Conservation (phyloP, 495 filamentous ascomycete genomes). For the Lineolata rhizophorae region DNA sequence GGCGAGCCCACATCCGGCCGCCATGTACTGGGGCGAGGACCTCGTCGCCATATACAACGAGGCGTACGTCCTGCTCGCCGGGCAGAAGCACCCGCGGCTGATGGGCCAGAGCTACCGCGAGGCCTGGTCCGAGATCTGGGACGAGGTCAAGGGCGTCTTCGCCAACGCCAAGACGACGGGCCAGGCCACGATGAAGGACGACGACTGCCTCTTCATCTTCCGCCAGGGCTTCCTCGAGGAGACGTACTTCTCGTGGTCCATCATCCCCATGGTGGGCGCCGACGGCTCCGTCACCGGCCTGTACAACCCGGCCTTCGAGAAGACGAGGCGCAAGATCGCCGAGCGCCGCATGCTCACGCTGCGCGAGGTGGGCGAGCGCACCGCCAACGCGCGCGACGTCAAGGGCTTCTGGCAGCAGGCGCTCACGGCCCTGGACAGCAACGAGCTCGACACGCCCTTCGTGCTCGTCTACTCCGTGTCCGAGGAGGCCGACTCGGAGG, state of each 20-base stretch:
- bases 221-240: slow-evolving; percentile 42
- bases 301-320: slow-evolving; percentile 16
- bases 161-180: slow-evolving; percentile 32
- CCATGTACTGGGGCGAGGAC: slow-evolving; percentile 50
- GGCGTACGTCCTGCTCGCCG: slow-evolving; percentile 43
- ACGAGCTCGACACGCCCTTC: slow-evolving; percentile 14
- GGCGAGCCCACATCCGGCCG: slow-evolving; percentile 48
- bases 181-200: slow-evolving; percentile 52
- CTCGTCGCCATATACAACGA: slow-evolving; percentile 51
- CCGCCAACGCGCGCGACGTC: slow-evolving; percentile 40
- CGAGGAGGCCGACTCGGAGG: slow-evolving; percentile 12
- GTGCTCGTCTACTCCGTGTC: slow-evolving; percentile 14
- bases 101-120: slow-evolving; percentile 44
- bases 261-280: slow-evolving; percentile 15
- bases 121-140: slow-evolving; percentile 48
- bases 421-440: slow-evolving; percentile 7
- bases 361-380: slow-evolving; percentile 46
- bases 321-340: slow-evolving; percentile 14
- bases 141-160: slow-evolving; percentile 35
- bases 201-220: slow-evolving; percentile 41
- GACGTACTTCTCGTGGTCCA: slow-evolving; percentile 17
- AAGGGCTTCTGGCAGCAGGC: slow-evolving; percentile 14
- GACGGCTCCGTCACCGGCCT: slow-evolving; percentile 14
- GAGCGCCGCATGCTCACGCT: slow-evolving; percentile 16
- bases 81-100: slow-evolving; percentile 42